These are phyloP conservation scores for Picochlorum sp. DNA, from an alignment of 139 green algal genomes.

Conservation along the genomic window DNA sequence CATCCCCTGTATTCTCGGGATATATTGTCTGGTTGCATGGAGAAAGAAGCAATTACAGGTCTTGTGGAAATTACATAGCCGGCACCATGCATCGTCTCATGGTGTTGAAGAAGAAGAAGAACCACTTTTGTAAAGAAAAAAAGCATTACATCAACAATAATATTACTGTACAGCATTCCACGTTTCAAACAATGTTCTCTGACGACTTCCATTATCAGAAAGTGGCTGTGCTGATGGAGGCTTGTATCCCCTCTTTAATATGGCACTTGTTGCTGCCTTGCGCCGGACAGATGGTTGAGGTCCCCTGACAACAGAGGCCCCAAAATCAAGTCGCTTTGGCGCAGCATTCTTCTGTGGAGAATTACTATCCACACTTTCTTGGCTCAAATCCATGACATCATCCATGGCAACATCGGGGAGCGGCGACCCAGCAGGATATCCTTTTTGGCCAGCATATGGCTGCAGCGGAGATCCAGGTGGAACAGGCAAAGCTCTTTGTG, in stretches of 20 bases:
- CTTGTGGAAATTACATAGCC: constrained; percentile 27
- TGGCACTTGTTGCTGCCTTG: constrained; percentile 22
- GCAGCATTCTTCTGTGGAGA: constrained; percentile 1
- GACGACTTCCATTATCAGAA: neutral
- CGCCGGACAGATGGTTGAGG: constrained; percentile 5
- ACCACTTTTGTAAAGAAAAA: constrained; percentile 4
- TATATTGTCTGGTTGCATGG: constrained; percentile 30
- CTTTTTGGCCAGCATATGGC: constrained; percentile 15
- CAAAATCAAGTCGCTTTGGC: neutral
- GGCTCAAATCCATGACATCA: constrained; percentile 8
- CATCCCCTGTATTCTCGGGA: constrained; percentile 75
- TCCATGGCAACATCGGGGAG: neutral
- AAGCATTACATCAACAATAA: neutral
- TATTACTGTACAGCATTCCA: neutral
- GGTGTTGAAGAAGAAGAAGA: too few species aligned
- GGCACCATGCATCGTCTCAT: too few species aligned
- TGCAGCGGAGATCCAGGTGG: constrained; percentile 9
- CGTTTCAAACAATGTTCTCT: constrained; percentile 12
- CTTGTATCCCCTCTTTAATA: constrained; percentile 5
- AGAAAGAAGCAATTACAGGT: constrained; percentile 39
- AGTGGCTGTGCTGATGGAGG: constrained; percentile 9
- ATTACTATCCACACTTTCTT: neutral
- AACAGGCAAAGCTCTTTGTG: neutral
- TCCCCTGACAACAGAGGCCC: neutral
- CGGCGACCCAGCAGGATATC: neutral